These are phyloP conservation scores for Vaccinium myrtillus DNA, from an alignment of 148 eudicot genomes.

Conservation along the genomic window DNA sequence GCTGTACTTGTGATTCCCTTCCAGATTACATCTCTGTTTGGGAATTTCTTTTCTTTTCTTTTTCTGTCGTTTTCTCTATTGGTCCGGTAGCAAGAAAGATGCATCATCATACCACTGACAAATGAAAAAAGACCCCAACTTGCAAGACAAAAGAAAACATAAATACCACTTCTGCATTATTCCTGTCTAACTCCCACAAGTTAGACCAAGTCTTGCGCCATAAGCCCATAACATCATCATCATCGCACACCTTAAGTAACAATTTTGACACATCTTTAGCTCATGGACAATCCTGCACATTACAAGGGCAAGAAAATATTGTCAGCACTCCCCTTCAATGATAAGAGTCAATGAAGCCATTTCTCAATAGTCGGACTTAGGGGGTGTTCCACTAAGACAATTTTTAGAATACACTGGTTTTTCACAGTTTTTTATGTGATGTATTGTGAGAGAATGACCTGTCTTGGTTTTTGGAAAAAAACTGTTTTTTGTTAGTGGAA, in stretches of 20 bases:
- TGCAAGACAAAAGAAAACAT: conserved; percentile 1
- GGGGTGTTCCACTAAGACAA: no score
- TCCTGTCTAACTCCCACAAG: neutral
- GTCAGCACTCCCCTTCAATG: neutral
- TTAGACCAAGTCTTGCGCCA: neutral
- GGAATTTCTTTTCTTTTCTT: neutral
- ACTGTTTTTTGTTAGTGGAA: no score
- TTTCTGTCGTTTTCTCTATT: neutral
- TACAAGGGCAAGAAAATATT: neutral
- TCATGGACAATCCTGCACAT: neutral
- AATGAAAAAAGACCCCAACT: neutral
- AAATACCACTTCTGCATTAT: neutral
- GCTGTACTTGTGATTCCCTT: neutral
- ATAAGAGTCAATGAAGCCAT: neutral
- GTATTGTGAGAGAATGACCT: no score
- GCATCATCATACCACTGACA: no score
- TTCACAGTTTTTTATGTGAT: no score
- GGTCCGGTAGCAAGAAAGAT: neutral
- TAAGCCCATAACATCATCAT: neutral
- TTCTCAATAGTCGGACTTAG: neutral
- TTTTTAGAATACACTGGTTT: no score
- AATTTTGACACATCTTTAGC: neutral
- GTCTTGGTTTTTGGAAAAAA: no score
- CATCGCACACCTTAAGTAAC: neutral
- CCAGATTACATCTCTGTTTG: neutral